Evolutionary conservation across 2,329 filamentous ascomycete genomes (phyloP).

Genomic region (Capronia americana): DNA sequence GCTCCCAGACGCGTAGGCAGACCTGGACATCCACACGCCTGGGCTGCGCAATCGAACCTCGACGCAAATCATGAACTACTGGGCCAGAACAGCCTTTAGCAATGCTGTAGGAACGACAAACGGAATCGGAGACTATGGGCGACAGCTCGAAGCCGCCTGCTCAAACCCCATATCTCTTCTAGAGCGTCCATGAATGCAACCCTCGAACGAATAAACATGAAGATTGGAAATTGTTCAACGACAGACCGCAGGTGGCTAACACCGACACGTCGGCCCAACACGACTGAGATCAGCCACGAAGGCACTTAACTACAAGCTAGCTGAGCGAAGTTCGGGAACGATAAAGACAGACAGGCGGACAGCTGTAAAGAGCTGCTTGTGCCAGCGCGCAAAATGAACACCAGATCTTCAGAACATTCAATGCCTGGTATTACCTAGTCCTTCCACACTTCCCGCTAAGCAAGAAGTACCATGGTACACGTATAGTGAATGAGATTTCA

Average conservation of each 20-base stretch:
- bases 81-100: not conserved
- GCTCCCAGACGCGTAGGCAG: not conserved
- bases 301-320: not conserved
- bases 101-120: not conserved
- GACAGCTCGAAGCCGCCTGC: not conserved
- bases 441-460: not conserved
- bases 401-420: not conserved
- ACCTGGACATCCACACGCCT: not conserved
- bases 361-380: not conserved
- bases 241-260: not conserved
- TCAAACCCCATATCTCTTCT: not conserved
- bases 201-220: not conserved
- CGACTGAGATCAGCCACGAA: not conserved
- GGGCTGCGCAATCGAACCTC: not conserved
- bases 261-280: not conserved
- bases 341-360: not conserved
- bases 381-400: not conserved
- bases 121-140: not conserved
- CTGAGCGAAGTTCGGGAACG: not conserved
- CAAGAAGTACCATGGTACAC: not conserved
- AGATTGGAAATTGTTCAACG: not conserved
- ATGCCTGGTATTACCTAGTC: not conserved
- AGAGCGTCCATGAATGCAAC: not conserved
- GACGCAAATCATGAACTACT: not conserved
- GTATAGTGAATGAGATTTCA: not conserved